Percentiles rank a stretch among this genome's conserved stretches.
phyloP scores from a whole-genome alignment of 345 rosid genomes.

The Linum lewisii region DNA sequence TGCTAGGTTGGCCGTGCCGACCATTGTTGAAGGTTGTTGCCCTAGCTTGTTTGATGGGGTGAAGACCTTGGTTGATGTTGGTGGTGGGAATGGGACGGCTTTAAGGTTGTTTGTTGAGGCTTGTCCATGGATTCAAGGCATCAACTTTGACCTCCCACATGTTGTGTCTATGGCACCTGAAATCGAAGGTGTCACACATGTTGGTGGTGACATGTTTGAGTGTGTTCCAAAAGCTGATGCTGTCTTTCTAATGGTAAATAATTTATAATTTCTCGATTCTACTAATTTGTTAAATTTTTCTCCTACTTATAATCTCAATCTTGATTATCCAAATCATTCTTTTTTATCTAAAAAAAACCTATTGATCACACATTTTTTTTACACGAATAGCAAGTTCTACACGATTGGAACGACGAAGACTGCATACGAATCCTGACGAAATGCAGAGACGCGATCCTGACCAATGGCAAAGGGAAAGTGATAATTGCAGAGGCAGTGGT shows the following conservation, averaged over 20 bases:
- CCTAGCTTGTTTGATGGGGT: conserved; percentile 48
- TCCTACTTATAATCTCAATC: background rate
- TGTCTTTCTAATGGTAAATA: conserved; percentile 41
- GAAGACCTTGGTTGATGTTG: conserved; percentile 54
- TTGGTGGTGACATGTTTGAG: conserved; percentile 64
- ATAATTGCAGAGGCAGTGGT: conserved; percentile 48
- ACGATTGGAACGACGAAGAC: conserved; percentile 62
- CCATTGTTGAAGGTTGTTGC: conserved; percentile 28
- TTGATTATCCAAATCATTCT: background rate
- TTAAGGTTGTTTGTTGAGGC: conserved; percentile 40
- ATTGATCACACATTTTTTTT: too few species aligned
- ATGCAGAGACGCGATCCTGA: conserved; percentile 55
- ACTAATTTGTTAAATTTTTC: too few species aligned
- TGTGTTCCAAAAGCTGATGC: conserved; percentile 52
- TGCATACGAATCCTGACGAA: conserved; percentile 54
- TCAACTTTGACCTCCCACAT: conserved; percentile 74
- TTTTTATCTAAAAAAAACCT: too few species aligned
- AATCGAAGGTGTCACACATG: conserved; percentile 35
- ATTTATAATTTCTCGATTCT: background rate
- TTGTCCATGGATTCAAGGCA: conserved; percentile 48
- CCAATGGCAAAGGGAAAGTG: conserved; percentile 42
- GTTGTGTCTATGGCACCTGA: conserved; percentile 33
- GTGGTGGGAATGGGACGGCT: conserved; percentile 60
- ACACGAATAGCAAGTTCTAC: conserved; percentile 44
- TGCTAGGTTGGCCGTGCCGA: conserved; percentile 34